A percentile compares a stretch with the other conserved stretches of the same genome.
phyloP scores from a whole-genome alignment of 371 early-diverging fungal genomes.

The Saksenaea vasiformis region DNA sequence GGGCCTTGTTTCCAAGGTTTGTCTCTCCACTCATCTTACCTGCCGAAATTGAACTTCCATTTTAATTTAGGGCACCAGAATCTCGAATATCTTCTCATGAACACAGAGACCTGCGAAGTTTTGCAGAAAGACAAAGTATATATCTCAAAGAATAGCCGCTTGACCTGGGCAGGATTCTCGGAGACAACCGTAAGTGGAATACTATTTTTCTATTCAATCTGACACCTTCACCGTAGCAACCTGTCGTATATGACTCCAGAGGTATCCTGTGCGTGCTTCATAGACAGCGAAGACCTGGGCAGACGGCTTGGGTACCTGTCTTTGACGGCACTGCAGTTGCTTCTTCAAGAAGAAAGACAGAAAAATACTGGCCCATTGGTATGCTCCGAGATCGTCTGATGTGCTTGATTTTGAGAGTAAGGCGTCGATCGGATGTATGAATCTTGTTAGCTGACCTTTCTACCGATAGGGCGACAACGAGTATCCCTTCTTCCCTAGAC shows the following conservation, averaged over 20 bases:
- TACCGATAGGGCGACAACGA: constrained; percentile 31
- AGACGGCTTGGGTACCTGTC: constrained; percentile 77
- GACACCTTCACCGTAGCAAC: constrained; percentile 40
- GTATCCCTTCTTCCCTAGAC: constrained; percentile 78
- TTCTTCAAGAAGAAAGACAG: constrained; percentile 24
- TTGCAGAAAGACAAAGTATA: constrained; percentile 69
- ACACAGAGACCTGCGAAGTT: constrained; percentile 59
- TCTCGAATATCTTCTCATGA: constrained; percentile 69
- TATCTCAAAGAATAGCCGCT: constrained; percentile 56
- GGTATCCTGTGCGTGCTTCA: constrained; percentile 67
- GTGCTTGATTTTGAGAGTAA: constrained; percentile 67
- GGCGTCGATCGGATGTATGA: background rate
- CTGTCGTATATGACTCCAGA: constrained; percentile 68
- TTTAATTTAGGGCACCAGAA: constrained; percentile 53
- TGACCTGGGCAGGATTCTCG: constrained; percentile 89
- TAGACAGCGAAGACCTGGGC: constrained; percentile 55
- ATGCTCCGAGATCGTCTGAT: constrained; percentile 60
- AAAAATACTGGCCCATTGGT: constrained; percentile 80
- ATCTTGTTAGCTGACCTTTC: no score
- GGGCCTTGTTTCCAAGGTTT: constrained; percentile 39
- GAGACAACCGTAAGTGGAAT: constrained; percentile 59
- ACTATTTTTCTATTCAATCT: background rate
- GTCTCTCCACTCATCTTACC: background rate
- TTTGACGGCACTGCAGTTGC: constrained; percentile 58
- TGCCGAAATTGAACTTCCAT: background rate